Base-by-base conservation (phyloP, 225 moss, liverwort and hornwort species). In the Sphagnum contortum region DNA sequence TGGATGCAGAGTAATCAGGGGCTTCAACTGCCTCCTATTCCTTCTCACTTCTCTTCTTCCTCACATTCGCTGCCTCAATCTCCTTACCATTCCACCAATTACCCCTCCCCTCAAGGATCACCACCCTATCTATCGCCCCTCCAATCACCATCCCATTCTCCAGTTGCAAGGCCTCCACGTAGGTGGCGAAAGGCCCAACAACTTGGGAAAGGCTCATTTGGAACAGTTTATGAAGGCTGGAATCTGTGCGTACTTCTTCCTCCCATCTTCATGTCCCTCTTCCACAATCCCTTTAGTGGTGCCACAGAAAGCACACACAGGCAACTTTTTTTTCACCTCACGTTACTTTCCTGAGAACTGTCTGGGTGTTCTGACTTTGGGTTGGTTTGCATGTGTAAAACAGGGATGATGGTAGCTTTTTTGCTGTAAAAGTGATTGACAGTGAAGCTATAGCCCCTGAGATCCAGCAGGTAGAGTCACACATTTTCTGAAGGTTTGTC, bases 381-480 rank as follows among this genome's bases (percentile, higher is more conserved):
- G 7, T n/a, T n/a, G 48, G 46, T 59, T 6, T 49, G 48, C 44
- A 58, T 48, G 52, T 66, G 50, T 64, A n/a, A 68, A 59, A 45
- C 68, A 94, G 91, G 78, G 94, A 94, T 45, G 89, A 89, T 74
- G 91, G 94, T 68, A 91, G 87, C 74, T 94, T 94, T 66, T 94
- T 94, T 66, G 94, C 94, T 55, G 89, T 94, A 62, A 94, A 91
- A 81, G 79, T 91, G 62, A 88, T 91, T 50, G 83, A 81, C 49
- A 79, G 76, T 75, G 91, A 91, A 68, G 79, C 75, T 57, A 82
- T 83, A 47, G 73, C 87, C 71, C 76, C 91, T 63, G 91, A 91
- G 66, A 89, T 91, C 49, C 89, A 89, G 50, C 89, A 91, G 89
- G 94, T 91, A 67, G n/a, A n/a, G n/a, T n/a, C n/a, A n/a, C n/a